A percentile compares a stretch with the other conserved stretches of the same genome.
These are phyloP conservation scores for Tricharina praecox DNA, from an alignment of 495 filamentous ascomycete genomes.

Conservation along the genomic window DNA sequence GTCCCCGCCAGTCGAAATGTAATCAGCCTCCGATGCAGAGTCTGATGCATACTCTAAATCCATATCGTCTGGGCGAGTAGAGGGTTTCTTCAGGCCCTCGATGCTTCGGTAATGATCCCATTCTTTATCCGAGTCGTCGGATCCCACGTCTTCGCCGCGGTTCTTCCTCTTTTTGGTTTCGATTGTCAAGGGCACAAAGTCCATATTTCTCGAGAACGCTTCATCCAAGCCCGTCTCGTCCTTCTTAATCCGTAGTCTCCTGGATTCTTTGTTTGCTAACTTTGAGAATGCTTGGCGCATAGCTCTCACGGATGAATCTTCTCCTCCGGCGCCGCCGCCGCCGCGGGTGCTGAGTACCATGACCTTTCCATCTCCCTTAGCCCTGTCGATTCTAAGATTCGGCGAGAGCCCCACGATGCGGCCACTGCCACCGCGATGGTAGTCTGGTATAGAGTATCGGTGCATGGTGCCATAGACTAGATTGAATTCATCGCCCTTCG, in stretches of 20 bases:
- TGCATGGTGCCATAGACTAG: conserved; percentile 44
- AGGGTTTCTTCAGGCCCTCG: conserved; percentile 41
- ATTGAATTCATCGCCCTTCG: conserved; percentile 44
- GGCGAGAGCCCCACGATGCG: conserved; percentile 38
- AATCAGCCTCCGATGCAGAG: conserved; percentile 30
- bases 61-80: conserved; percentile 31
- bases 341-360: conserved; percentile 30
- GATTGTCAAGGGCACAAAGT: conserved; percentile 33
- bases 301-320: conserved; percentile 17
- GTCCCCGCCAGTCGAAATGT: conserved; percentile 24
- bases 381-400: conserved; percentile 38
- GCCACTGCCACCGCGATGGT: conserved; percentile 42
- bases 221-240: conserved; percentile 13
- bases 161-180: conserved; percentile 23
- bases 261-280: conserved; percentile 25
- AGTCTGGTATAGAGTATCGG: conserved; percentile 42
- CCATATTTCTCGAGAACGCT: conserved; percentile 24
- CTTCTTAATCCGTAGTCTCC: conserved; percentile 29
- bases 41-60: conserved; percentile 41
- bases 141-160: conserved; percentile 11
- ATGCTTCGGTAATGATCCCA: conserved; percentile 53
- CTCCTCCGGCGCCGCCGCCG: conserved; percentile 16
- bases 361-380: conserved; percentile 31
- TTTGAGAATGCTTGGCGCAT: conserved; percentile 27
- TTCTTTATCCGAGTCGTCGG: conserved; percentile 28